Conservation (phyloP, 164 flowering plant species). For the Vitis riparia region DNA sequence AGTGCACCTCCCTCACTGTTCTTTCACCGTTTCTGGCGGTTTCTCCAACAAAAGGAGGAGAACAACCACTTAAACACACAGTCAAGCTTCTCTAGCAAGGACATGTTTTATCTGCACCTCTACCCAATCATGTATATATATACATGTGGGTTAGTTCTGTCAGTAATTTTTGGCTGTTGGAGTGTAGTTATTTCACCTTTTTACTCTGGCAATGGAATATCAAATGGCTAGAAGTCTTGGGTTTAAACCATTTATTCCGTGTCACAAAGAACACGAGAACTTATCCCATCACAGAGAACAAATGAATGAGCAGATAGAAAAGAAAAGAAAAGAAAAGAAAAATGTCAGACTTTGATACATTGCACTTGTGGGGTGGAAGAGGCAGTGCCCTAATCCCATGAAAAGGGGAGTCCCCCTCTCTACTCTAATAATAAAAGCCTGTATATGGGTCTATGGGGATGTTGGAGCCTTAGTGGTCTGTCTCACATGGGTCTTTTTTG, state of each 20-base stretch:
- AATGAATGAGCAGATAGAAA: slow-evolving; percentile 1
- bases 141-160: no score
- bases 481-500: slow-evolving; percentile 31
- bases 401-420: slow-evolving; percentile 7
- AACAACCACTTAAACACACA: not conserved
- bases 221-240: not conserved
- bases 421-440: slow-evolving; percentile 10
- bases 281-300: slow-evolving; percentile 1
- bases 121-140: no score
- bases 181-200: not conserved
- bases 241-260: not conserved
- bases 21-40: no score
- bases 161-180: not conserved
- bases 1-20: slow-evolving; percentile 1
- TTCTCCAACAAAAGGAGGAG: not conserved
- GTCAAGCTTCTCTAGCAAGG: not conserved
- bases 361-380: slow-evolving; percentile 19
- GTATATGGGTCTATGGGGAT: slow-evolving; percentile 21
- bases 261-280: slow-evolving; percentile 21
- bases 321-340: slow-evolving; percentile 10
- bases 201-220: not conserved
- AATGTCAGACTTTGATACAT: slow-evolving; percentile 26
- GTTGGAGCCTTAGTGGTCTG: slow-evolving; percentile 39
- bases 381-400: not conserved
- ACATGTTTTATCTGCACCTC: no score